Conservation (phyloP, 805 yeast genomes). For the Wickerhamiella slavikovae region DNA sequence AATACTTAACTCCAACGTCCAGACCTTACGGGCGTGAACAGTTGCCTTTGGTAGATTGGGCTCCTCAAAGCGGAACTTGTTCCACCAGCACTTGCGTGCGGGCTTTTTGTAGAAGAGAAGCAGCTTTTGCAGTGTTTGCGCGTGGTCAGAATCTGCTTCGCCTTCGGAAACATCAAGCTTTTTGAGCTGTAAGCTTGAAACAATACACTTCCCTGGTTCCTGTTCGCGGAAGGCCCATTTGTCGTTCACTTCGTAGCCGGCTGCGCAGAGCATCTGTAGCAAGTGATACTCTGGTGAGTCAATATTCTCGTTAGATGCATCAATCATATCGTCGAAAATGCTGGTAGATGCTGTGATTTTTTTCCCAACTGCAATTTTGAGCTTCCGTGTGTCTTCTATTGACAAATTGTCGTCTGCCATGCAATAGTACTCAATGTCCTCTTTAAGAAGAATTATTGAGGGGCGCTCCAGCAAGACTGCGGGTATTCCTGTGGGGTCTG, state of each 20-base stretch:
- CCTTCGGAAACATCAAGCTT: slow-evolving; percentile 17
- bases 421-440: slow-evolving; percentile 84
- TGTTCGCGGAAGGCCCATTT: slow-evolving; percentile 79
- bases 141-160: slow-evolving; percentile 6
- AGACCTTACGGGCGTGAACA: slow-evolving; percentile 78
- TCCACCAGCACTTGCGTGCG: slow-evolving; percentile 99
- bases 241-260: slow-evolving; percentile 52
- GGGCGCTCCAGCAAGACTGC: slow-evolving; percentile 63
- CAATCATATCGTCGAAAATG: slow-evolving; percentile 32
- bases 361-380: slow-evolving; percentile 59
- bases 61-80: slow-evolving; percentile 20
- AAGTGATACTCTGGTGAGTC: slow-evolving; percentile 91
- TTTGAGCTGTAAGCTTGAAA: slow-evolving; percentile 61
- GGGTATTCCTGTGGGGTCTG: slow-evolving; percentile 12
- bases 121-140: slow-evolving; percentile 32
- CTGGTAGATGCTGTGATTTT: slow-evolving; percentile 32
- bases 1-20: slow-evolving; percentile 89
- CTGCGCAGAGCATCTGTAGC: slow-evolving; percentile 80
- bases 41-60: slow-evolving; percentile 25
- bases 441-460: slow-evolving; percentile 75
- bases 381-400: slow-evolving; percentile 37
- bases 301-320: slow-evolving; percentile 14
- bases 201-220: slow-evolving; percentile 74
- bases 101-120: slow-evolving; percentile 93
- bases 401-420: slow-evolving; percentile 50